Base-by-base conservation (phyloP, 768 basidiomycete genomes). In the Leccinum imitatum region DNA sequence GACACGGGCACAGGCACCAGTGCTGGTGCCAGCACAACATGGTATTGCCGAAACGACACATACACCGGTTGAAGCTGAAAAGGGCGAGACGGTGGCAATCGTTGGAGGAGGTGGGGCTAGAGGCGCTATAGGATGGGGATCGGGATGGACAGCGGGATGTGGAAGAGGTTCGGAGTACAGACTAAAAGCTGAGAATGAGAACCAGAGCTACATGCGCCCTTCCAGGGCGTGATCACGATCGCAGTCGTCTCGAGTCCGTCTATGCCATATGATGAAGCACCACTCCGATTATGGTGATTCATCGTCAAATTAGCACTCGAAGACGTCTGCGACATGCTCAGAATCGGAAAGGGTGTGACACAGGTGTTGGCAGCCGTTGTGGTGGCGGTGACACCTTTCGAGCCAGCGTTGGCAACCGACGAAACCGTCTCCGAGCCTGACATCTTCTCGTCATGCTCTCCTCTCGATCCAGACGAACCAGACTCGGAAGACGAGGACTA, bases 261-360 rank as follows among this genome's bases (percentile, higher is more conserved):
- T 7, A 23, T 30, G 44, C 33, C 27, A 2, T 50, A 31, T n/a
- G 57, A 50, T 21, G 50, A 31, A 9, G 21, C 37, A 1, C 11
- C 11, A 31, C 31, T 10, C 30, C 19, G 27, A 27, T 35, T 11
- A 4, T 63, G 52, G 17, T 33, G 54, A 9, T 39, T 46, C 30
- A 1, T 14, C 11, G 30, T 47, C 10, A 21, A 37, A 2, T 19
- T 48, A 9, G 7, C 15, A 50, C 27, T 47, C 56, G 60, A 52
- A 15, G 15, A 15, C 6, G 37, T 33, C n/a, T 41, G 59, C 33
- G 66, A 52, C 21, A 57, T 61, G 15, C 53, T 68, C 27, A 69
- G 60, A 10, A 69, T 68, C 14, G 66, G 66, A 19, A 69, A 69
- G 4, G 68, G 69, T 1, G 60, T 62, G 14, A 65, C 35, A 50